Evolutionary conservation across 495 filamentous ascomycete species (phyloP), one percentile per base, ranked within the genome.

Genomic region (Aspergillus campestris): DNA sequence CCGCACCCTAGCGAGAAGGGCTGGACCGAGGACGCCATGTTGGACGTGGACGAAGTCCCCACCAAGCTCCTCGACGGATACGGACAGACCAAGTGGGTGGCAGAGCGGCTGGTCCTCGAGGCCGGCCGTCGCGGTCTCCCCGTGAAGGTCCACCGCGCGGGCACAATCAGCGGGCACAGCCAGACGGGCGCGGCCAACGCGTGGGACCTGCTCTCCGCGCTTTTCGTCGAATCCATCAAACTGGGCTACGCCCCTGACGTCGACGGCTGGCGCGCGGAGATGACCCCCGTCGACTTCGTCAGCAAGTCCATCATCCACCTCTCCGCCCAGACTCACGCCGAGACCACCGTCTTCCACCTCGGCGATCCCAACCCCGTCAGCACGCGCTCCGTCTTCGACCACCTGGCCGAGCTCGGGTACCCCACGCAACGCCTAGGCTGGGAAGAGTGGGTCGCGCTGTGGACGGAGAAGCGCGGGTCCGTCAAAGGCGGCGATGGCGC

Each of bases 261-360:
- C 15, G 67, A 78, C 31, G 80, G 78, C 41, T 84, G 82, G 81
- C 74, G 77, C 27, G 79, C 79, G 0, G 82, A 86, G 61, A 84
- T 84, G 80, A 84, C 82, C 3, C 82, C 82, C 0, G 82, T 82
- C 3, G 81, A 86, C 59, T 83, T 83, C 43, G 77, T 84, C 43
- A 81, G 76, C 59, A 76, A 77, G 49, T 72, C 78, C 0, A 83
- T 86, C 45, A 56, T 82, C 29, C 72, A 79, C 33, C 72, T 84
- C 38, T 66, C 73, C 32, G 73, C 76, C 9, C 68, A 81, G 34
- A 72, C 63, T 1, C 56, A 75, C 9, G 62, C 66, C 8, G 63
- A 75, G 11, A 77, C 80, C 47, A 69, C 65, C 0, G 59, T 84
- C 13, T 81, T 81, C 64, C 82, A 86, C 48, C 62, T 86, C 0